Evolutionary conservation across 768 basidiomycete species (phyloP).

Genomic region (Mycena kentingensis): DNA sequence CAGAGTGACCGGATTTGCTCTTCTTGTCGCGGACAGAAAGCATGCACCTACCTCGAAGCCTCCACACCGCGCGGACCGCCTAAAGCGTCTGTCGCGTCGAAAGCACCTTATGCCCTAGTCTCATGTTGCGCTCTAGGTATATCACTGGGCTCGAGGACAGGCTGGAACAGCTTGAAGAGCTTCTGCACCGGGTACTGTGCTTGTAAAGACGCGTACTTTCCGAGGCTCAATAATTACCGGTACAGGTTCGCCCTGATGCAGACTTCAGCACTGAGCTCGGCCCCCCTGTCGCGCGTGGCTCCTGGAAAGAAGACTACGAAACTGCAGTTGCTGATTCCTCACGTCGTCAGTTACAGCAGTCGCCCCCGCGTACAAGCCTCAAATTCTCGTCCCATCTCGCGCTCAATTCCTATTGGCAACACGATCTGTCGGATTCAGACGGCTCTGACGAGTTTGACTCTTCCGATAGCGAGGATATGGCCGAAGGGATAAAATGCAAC

Average conservation of each 20-base stretch:
- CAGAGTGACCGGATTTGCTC: slow-evolving; percentile 55
- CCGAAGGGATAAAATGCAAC: slow-evolving; percentile 35
- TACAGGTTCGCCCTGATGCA: slow-evolving; percentile 60
- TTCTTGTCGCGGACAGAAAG: slow-evolving; percentile 54
- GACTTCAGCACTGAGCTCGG: slow-evolving; percentile 68
- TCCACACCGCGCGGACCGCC: slow-evolving; percentile 69
- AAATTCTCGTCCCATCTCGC: slow-evolving; percentile 27
- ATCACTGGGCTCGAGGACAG: slow-evolving; percentile 60
- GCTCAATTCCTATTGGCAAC: slow-evolving; percentile 12
- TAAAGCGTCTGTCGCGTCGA: slow-evolving; percentile 54
- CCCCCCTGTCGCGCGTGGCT: slow-evolving; percentile 60
- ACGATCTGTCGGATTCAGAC: slow-evolving; percentile 28
- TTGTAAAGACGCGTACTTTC: not conserved
- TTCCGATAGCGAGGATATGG: slow-evolving; percentile 39
- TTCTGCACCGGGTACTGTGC: slow-evolving; percentile 51
- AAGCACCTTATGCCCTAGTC: not conserved
- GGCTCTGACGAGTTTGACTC: slow-evolving; percentile 27
- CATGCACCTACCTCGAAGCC: slow-evolving; percentile 64
- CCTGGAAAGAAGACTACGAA: slow-evolving; percentile 50
- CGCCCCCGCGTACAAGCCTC: slow-evolving; percentile 13
- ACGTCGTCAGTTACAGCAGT: slow-evolving; percentile 6
- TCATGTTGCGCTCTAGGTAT: slow-evolving; percentile 41
- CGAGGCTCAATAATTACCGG: slow-evolving; percentile 2
- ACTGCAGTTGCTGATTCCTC: slow-evolving; percentile 10
- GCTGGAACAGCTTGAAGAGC: slow-evolving; percentile 54